Evolutionary conservation across 768 basidiomycete species (phyloP).

Genomic region (Mycena maculata): DNA sequence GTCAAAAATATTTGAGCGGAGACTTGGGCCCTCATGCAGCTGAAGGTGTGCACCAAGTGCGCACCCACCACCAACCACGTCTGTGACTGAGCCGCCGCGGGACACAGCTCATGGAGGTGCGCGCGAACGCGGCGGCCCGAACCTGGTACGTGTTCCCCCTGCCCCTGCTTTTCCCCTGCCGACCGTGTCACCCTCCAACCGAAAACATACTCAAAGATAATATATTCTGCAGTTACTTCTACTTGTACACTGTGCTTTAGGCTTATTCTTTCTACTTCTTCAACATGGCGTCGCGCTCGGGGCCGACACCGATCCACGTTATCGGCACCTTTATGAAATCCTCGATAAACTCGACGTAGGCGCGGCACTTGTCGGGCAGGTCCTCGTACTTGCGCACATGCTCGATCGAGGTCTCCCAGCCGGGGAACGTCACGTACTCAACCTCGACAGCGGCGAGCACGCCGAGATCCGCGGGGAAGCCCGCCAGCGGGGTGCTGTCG

Average conservation of each 20-base stretch:
- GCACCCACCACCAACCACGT: too few relatives aligned
- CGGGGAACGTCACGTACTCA: constrained; percentile 88
- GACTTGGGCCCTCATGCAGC: too few relatives aligned
- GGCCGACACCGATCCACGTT: constrained; percentile 95
- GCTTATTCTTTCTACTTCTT: constrained; percentile 25
- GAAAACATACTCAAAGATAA: neutral
- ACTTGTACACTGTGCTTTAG: constrained; percentile 21
- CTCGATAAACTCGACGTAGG: constrained; percentile 91
- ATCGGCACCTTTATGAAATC: constrained; percentile 75
- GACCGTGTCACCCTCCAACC: too few relatives aligned
- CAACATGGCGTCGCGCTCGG: constrained; percentile 84
- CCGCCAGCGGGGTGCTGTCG: constrained; percentile 79
- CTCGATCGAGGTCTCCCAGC: constrained; percentile 88
- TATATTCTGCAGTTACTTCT: constrained; percentile 12
- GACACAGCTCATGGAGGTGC: too few relatives aligned
- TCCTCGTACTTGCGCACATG: constrained; percentile 70
- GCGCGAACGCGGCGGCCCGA: too few relatives aligned
- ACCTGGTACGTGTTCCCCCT: too few relatives aligned
- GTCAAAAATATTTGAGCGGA: too few relatives aligned
- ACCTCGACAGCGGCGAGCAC: constrained; percentile 84
- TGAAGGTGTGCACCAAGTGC: too few relatives aligned
- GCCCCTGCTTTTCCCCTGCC: too few relatives aligned
- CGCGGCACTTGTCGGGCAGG: constrained; percentile 86
- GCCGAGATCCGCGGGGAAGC: constrained; percentile 95
- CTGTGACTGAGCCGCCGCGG: too few relatives aligned